Base-by-base conservation (phyloP, 2,329 filamentous ascomycete species). In the Furcasterigmium furcatum region DNA sequence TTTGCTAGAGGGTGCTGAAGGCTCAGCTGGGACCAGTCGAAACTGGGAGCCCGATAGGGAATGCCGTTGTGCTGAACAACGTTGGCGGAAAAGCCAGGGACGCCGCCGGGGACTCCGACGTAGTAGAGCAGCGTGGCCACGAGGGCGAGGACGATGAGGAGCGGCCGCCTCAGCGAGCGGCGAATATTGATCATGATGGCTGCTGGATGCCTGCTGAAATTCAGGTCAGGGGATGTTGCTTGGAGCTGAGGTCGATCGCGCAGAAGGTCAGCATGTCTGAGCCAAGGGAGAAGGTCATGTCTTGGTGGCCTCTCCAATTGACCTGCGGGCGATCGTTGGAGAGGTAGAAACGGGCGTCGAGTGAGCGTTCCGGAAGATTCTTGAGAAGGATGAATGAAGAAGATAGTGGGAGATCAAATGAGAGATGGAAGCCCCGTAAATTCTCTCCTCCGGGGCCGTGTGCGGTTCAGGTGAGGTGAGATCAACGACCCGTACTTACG, bases 21-120 rank as follows among this genome's bases (percentile, higher is more conserved):
- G 24, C 54, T 56, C 30, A 58, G 58, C 46, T 57, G 58, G 52
- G 58, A 58, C 67, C 67, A 70, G 52, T 70, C 65, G 50, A 61
- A 66, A 54, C 63, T 63, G 50, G 50, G 50, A 30, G 45, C 48
- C 32, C 48, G 50, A 36, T 46, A 52, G 14, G 9, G 22, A n/a
- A 52, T 43, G 22, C 46, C 48, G 18, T 52, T 43, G 35, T 38
- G 42, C 10, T 24, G 25, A 9, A 50, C 21, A 19, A 44, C 29
- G 18, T 29, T 21, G 39, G 38, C 14, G 36, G 21, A 21, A 40
- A 44, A 51, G 39, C 40, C 36, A 14, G 35, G 24, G 43, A 44
- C 42, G 40, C 41, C 41, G 30, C 19, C 18, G 9, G 49, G 47
- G 6, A 49, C 35, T 5, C 47, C 49, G 24, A 36, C 35, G 18